Base-by-base conservation (phyloP, 345 rosid species). In the Citrus mangshanensis region DNA sequence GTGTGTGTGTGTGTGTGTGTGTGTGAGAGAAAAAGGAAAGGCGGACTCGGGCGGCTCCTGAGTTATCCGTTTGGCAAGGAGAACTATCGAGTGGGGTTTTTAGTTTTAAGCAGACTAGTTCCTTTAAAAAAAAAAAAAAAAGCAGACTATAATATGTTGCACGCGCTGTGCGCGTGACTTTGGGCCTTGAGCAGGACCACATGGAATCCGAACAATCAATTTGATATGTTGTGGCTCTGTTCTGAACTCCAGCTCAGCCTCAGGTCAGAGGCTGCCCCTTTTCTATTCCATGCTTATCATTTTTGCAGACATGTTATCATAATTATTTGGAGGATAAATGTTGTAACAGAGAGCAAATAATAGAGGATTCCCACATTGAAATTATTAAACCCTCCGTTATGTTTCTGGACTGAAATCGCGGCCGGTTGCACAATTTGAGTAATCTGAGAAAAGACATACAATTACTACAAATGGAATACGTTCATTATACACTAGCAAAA, bases 111-210 rank as follows among this genome's bases (percentile, higher is more conserved):
- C 51, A 37, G 68, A 28, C 16, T 63, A 38, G 14, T 5, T 34
- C 35, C 35, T 34, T 4, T 34, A 60, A 7, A 0, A 34, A 34
- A 5, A 34, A 34, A 0, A 4, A 34, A 34, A 34, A 34, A 68
- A 13, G 55, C 35, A 37, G 38, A 27, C 16, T 63, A 38, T 1
- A 24, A 34, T 28, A 19, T 16, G 12, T 6, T 1, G 32, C 55
- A 78, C 81, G 76, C 68, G 55, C 84, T 7, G 22, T 13, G 76
- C 76, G 73, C 81, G 79, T 78, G 75, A 24, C 9, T 0, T 3
- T 4, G 24, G 3, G 32, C 42, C 1, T 4, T 34, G 0, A 5
- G 5, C 75, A 10, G 1, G 12, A 46, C 21, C 82, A 80, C 82
- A 69, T 73, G 74, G 78, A 38, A 14, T 46, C 27, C 54, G 32